phyloP scores from a whole-genome alignment of 2,329 filamentous ascomycete species.

The Onygena corvina region DNA sequence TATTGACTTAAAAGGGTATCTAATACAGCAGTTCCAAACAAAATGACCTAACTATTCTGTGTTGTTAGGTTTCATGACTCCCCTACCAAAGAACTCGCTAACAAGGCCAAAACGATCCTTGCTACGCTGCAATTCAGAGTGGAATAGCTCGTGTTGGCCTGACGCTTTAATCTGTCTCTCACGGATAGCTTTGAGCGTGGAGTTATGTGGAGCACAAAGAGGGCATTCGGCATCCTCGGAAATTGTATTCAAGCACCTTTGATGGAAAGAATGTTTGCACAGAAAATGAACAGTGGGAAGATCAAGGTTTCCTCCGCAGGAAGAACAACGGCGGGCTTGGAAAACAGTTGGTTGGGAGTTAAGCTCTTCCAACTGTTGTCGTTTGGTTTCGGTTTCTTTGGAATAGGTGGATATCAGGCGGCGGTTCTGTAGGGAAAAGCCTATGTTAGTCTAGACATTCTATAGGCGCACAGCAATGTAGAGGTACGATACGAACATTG shows the following conservation, averaged over 20 bases:
- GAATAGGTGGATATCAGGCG: conserved; percentile 74
- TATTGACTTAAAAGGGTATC: neutral
- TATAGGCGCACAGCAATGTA: neutral
- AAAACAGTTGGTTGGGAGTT: conserved; percentile 74
- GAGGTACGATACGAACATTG: conserved; percentile 27
- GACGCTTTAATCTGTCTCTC: conserved; percentile 76
- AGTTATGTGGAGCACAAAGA: conserved; percentile 69
- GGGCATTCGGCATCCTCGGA: conserved; percentile 68
- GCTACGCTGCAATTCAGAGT: conserved; percentile 62
- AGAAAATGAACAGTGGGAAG: conserved; percentile 89
- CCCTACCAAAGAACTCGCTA: conserved; percentile 86
- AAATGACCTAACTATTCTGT: conserved; percentile 6
- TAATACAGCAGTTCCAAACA: neutral
- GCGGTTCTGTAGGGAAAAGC: conserved; percentile 47
- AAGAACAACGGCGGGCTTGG: conserved; percentile 75
- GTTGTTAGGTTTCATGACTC: conserved; percentile 56
- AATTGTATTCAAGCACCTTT: conserved; percentile 64
- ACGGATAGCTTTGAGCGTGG: conserved; percentile 77
- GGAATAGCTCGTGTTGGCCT: conserved; percentile 79
- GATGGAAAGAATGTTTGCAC: conserved; percentile 94
- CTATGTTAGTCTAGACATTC: conserved; percentile 6
- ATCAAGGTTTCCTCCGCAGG: conserved; percentile 66
- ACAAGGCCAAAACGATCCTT: conserved; percentile 81
- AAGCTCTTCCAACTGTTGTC: conserved; percentile 65
- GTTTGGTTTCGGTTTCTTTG: conserved; percentile 67